Evolutionary conservation across 2,329 filamentous ascomycete genomes (phyloP).

Genomic region (Fusarium oligoseptatum): DNA sequence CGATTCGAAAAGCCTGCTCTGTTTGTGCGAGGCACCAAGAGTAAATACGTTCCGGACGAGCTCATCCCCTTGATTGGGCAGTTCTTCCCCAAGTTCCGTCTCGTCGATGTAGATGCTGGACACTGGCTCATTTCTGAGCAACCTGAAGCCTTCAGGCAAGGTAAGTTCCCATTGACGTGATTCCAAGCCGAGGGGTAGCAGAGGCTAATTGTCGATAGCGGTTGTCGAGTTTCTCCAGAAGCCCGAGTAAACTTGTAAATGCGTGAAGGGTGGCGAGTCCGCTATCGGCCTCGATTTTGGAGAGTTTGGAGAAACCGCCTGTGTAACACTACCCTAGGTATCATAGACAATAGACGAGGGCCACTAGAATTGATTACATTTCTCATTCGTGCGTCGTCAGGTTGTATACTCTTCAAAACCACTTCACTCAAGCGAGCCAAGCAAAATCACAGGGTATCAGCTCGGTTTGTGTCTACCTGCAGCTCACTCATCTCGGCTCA

Average conservation of each 20-base stretch:
- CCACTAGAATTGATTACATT: constrained; percentile 12
- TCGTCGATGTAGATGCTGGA: constrained; percentile 81
- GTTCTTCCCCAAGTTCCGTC: constrained; percentile 83
- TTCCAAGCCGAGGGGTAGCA: background rate
- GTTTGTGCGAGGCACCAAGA: constrained; percentile 83
- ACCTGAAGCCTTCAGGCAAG: constrained; percentile 81
- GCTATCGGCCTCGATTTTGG: constrained; percentile 15
- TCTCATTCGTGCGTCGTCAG: background rate
- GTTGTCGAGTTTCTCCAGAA: constrained; percentile 73
- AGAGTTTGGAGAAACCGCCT: constrained; percentile 6
- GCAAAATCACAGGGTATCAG: constrained; percentile 19
- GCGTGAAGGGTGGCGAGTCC: constrained; percentile 17
- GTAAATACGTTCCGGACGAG: constrained; percentile 85
- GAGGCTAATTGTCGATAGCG: constrained; percentile 54
- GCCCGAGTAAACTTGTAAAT: constrained; percentile 54
- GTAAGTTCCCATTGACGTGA: constrained; percentile 58
- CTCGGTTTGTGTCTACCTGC: constrained; percentile 33
- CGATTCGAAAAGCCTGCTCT: constrained; percentile 83
- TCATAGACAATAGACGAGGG: constrained; percentile 11
- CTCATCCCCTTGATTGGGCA: constrained; percentile 81
- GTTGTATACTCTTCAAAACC: background rate
- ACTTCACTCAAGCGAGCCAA: background rate
- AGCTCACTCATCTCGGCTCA: constrained; percentile 26
- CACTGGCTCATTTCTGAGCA: constrained; percentile 95
- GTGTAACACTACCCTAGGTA: constrained; percentile 16